phyloP scores from a whole-genome alignment of 139 green algal species.

The Coccomyxa sp. region DNA sequence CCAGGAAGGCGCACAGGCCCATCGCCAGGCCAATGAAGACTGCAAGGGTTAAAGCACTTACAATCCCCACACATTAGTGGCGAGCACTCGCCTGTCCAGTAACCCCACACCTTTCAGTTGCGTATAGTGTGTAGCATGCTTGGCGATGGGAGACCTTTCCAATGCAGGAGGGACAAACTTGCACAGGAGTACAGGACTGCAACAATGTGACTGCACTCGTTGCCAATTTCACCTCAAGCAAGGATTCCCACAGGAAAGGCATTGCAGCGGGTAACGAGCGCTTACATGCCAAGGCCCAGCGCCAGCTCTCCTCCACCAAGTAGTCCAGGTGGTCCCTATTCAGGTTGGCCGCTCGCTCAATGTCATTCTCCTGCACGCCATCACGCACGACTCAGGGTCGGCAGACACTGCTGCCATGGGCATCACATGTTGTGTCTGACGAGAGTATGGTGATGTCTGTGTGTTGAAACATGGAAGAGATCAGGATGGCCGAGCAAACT shows the following conservation, averaged over 20 bases:
- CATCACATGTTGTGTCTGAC: neutral
- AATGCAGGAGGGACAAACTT: neutral
- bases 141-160: neutral
- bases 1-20: conserved; percentile 48
- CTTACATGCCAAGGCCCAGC: conserved; percentile 26
- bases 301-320: conserved; percentile 20
- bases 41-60: too few species aligned
- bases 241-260: too few species aligned
- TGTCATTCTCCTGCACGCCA: conserved; percentile 26
- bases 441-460: neutral
- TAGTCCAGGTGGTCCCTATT: conserved; percentile 25
- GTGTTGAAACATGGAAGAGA: neutral
- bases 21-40: conserved; percentile 50
- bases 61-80: too few species aligned
- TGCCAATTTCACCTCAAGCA: too few species aligned
- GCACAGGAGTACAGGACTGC: neutral
- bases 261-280: too few species aligned
- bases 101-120: neutral
- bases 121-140: neutral
- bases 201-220: too few species aligned
- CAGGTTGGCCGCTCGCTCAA: conserved; percentile 16
- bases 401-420: neutral
- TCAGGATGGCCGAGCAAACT: too few species aligned
- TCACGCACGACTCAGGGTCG: neutral
- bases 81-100: too few species aligned